Conservation (phyloP, 2,329 filamentous ascomycete genomes). For the Coccinonectria pachysandricola region DNA sequence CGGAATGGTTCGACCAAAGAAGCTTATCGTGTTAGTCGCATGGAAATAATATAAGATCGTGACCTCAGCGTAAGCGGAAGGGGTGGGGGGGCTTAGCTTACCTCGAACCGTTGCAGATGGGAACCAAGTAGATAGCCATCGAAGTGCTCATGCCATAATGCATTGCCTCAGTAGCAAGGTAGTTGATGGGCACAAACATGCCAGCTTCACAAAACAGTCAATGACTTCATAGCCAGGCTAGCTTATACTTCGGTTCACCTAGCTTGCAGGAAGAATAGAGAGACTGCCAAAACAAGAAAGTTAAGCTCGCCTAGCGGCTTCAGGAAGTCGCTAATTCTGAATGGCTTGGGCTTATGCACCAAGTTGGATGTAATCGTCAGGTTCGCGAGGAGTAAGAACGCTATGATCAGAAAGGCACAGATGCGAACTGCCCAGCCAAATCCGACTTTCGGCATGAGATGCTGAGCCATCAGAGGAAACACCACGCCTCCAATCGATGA, state of each 20-base stretch:
- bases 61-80: constrained; percentile 1
- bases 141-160: constrained; percentile 8
- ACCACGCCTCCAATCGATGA: constrained; percentile 44
- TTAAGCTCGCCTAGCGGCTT: constrained; percentile 5
- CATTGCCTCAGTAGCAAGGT: constrained; percentile 10
- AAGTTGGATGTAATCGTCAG: constrained; percentile 11
- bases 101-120: constrained; percentile 11
- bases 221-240: background rate
- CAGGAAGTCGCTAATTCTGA: constrained; percentile 6
- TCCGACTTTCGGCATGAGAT: constrained; percentile 13
- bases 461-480: constrained; percentile 25
- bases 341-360: constrained; percentile 4
- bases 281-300: constrained; percentile 8
- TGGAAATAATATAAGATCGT: no score
- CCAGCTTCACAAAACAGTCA: constrained; percentile 3
- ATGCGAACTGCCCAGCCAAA: constrained; percentile 43
- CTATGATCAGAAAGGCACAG: constrained; percentile 37
- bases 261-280: constrained; percentile 11
- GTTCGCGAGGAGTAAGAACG: constrained; percentile 11
- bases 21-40: constrained; percentile 5
- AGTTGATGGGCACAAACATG: constrained; percentile 11
- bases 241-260: constrained; percentile 1
- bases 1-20: constrained; percentile 11
- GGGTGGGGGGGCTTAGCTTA: constrained; percentile 1
- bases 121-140: constrained; percentile 8